phyloP scores from a whole-genome alignment of 345 rosid species.

The Stellera chamaejasme region DNA sequence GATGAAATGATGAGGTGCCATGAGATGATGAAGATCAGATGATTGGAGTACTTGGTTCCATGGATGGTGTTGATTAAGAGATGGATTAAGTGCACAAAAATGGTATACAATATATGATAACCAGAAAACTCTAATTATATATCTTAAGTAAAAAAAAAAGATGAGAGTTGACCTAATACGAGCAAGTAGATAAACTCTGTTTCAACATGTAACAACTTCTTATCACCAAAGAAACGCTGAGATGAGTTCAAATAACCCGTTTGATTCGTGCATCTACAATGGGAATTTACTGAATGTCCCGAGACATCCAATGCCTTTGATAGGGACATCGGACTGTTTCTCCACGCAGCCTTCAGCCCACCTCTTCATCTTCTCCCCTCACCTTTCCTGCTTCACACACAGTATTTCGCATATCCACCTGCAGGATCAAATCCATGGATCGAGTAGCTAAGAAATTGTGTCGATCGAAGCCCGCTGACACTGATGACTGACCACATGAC shows the following conservation, averaged over 20 bases:
- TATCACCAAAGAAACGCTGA: too few relatives aligned
- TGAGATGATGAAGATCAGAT: slow-evolving; percentile 23
- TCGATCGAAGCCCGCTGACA: neutral
- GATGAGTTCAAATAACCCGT: slow-evolving; percentile 18
- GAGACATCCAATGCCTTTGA: slow-evolving; percentile 47
- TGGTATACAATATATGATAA: too few relatives aligned
- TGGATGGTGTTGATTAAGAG: too few relatives aligned
- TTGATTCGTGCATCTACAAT: slow-evolving; percentile 58
- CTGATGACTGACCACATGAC: neutral
- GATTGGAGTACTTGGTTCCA: too few relatives aligned
- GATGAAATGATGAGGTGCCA: slow-evolving; percentile 29
- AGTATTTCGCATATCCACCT: slow-evolving; percentile 86
- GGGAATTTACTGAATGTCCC: slow-evolving; percentile 32
- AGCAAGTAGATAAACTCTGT: too few relatives aligned
- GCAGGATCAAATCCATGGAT: slow-evolving; percentile 5
- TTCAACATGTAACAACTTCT: too few relatives aligned
- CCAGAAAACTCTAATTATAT: too few relatives aligned
- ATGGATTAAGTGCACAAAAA: too few relatives aligned
- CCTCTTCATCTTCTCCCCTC: slow-evolving; percentile 77
- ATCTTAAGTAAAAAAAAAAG: too few relatives aligned
- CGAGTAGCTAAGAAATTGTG: neutral
- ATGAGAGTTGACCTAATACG: too few relatives aligned
- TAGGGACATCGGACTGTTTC: slow-evolving; percentile 51
- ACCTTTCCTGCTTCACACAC: slow-evolving; percentile 45
- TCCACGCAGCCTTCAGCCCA: slow-evolving; percentile 81